Evolutionary conservation across 148 eudicot genomes (phyloP), one percentile per base, ranked within the genome.

Genomic region (Mesembryanthemum crystallinum): DNA sequence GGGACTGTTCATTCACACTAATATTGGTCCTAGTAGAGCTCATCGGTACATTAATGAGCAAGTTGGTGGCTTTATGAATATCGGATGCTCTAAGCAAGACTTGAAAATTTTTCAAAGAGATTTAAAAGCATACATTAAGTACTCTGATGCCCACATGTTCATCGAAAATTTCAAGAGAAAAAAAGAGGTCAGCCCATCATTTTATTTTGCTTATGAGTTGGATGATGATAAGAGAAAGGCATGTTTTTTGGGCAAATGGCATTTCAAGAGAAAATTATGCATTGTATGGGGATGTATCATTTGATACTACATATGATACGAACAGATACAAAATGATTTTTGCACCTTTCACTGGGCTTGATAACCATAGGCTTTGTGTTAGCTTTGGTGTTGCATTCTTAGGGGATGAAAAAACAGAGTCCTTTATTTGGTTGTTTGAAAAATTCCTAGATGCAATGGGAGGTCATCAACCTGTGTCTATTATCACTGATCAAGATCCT

Each of bases 21-120:
- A 14, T 18, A 54, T 54, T 54, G 59, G 59, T 54, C 25, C 59
- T 54, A 1, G n/a, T 7, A 54, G 0, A 18, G 23, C 59, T 20
- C 24, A 54, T 20, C 59, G 25, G 6, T 18, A 15, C 0, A 54
- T 54, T 2, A 54, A 54, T 2, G 59, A 54, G 25, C 25, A 54
- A 24, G 13, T 59, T 8, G 29, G 29, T 24, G 30, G 14, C 4
- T 59, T 59, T 59, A 11, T 23, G 27, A 59, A 59, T 59, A 14
- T 59, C 24, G 63, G 63, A 12, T 59, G 63, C 24, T 23, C 13
- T 24, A 59, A 25, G 13, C 63, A 59, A 59, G 63, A 8, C 9
- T 59, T 59, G 63, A 59, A 59, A 59, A 59, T 23, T 8, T 59
- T 59, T 24, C 63, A 59, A 25, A 59, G 63, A 25, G 63, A 59